Conservation (phyloP, 352 stramenopile species). For the Globisporangium paroecandrum region DNA sequence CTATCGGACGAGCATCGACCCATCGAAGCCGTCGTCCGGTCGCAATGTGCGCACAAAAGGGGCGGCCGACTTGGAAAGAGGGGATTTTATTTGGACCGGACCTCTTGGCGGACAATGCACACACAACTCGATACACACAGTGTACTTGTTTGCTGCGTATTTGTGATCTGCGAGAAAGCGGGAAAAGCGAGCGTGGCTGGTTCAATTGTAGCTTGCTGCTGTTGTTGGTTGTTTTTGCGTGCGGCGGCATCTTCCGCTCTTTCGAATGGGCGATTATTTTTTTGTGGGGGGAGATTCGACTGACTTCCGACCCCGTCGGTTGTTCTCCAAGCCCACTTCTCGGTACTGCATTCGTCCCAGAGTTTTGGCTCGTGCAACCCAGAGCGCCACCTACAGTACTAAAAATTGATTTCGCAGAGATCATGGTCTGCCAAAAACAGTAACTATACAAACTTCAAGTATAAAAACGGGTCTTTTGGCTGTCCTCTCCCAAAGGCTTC, state of each 20-base stretch:
- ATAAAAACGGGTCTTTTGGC: background rate
- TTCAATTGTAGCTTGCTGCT: background rate
- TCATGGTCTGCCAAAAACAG: background rate
- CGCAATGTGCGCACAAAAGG: constrained; percentile 1
- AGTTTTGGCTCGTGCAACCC: too few species aligned
- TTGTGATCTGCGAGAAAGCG: background rate
- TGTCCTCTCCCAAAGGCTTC: background rate
- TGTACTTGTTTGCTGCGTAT: background rate
- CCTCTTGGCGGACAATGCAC: constrained; percentile 1
- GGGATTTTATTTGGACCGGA: background rate
- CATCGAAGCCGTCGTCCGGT: constrained; percentile 5
- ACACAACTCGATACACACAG: background rate
- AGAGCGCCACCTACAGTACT: background rate
- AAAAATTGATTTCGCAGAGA: background rate
- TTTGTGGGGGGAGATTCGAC: background rate
- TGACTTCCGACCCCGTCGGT: background rate
- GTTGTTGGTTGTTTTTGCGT: background rate
- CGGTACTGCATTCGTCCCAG: background rate
- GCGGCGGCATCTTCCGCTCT: constrained; percentile 1
- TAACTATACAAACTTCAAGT: background rate
- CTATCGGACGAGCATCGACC: constrained; percentile 7
- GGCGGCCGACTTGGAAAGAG: background rate
- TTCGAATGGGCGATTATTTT: background rate
- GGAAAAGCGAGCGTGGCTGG: background rate
- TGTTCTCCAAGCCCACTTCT: background rate